These are phyloP conservation scores for Apiospora pterosperma DNA, from an alignment of 2,329 filamentous ascomycete genomes.

Conservation along the genomic window DNA sequence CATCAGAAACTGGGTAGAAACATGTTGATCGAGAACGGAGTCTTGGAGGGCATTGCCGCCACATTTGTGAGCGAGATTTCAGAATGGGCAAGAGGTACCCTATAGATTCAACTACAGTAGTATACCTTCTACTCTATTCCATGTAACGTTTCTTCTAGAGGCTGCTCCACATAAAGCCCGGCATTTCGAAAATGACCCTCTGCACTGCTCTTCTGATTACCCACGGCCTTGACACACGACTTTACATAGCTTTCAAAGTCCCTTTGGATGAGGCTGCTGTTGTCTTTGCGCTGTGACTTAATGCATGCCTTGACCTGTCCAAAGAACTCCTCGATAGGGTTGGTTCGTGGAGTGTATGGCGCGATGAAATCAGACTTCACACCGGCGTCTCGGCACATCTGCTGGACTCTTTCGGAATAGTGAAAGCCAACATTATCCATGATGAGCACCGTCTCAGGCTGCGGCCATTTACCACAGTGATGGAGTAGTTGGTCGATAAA, in stretches of 20 bases:
- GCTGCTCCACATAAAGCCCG: slow-evolving; percentile 2
- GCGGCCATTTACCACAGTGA: slow-evolving; percentile 1
- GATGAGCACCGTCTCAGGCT: slow-evolving; percentile 4
- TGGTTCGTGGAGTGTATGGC: too few species aligned
- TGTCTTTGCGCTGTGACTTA: slow-evolving; percentile 7
- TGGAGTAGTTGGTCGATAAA: slow-evolving; percentile 3
- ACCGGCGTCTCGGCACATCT: not conserved
- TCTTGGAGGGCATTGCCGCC: slow-evolving; percentile 2
- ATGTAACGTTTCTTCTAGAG: not conserved
- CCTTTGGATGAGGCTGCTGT: not conserved
- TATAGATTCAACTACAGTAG: too few species aligned
- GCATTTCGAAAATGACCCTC: slow-evolving; percentile 9
- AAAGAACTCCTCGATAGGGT: too few species aligned
- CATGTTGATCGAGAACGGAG: slow-evolving; percentile 1
- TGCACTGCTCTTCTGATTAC: slow-evolving; percentile 3
- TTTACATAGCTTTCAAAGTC: not conserved
- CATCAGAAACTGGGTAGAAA: not conserved
- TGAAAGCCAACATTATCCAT: slow-evolving; percentile 3
- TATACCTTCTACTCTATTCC: too few species aligned
- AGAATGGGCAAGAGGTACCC: slow-evolving; percentile 3
- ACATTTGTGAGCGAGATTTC: not conserved
- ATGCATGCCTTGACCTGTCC: slow-evolving; percentile 7
- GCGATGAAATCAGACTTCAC: not conserved
- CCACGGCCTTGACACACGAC: not conserved
- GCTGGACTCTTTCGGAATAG: too few species aligned